Evolutionary conservation across 2,329 filamentous ascomycete genomes (phyloP).

Genomic region (Dactylellina parvicollis): DNA sequence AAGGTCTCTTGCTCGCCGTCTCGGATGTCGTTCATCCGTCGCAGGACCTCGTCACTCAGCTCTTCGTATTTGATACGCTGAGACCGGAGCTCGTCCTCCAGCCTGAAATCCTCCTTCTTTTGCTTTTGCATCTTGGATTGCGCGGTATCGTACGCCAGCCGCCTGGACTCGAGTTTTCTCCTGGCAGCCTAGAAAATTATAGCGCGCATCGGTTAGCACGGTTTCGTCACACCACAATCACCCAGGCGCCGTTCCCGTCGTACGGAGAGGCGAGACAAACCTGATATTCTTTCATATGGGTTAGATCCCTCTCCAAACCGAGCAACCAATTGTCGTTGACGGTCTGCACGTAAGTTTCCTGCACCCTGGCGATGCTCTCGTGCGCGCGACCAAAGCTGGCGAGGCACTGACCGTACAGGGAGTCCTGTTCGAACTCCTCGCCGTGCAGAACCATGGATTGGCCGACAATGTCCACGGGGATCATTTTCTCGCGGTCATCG

Average conservation of each 20-base stretch:
- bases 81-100: constrained; percentile 89
- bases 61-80: constrained; percentile 98
- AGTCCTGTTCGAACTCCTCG: constrained; percentile 90
- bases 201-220: constrained; percentile 54
- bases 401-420: constrained; percentile 88
- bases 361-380: constrained; percentile 83
- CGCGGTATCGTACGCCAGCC: constrained; percentile 89
- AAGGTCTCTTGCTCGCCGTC: constrained; percentile 87
- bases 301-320: constrained; percentile 85
- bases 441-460: constrained; percentile 87
- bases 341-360: constrained; percentile 81
- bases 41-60: constrained; percentile 86
- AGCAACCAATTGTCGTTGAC: constrained; percentile 88
- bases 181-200: constrained; percentile 73
- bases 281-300: constrained; percentile 98
- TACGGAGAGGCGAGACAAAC: constrained; percentile 65
- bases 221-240: constrained; percentile 18
- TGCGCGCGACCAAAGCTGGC: constrained; percentile 85
- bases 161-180: constrained; percentile 91
- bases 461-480: constrained; percentile 81
- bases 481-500: constrained; percentile 86
- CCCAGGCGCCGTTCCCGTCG: not conserved
- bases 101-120: constrained; percentile 90
- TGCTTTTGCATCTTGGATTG: constrained; percentile 90
- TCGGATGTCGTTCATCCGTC: constrained; percentile 96